Evolutionary conservation across 805 yeast species (phyloP).

Genomic region (Tetrapisispora pingtungensis): DNA sequence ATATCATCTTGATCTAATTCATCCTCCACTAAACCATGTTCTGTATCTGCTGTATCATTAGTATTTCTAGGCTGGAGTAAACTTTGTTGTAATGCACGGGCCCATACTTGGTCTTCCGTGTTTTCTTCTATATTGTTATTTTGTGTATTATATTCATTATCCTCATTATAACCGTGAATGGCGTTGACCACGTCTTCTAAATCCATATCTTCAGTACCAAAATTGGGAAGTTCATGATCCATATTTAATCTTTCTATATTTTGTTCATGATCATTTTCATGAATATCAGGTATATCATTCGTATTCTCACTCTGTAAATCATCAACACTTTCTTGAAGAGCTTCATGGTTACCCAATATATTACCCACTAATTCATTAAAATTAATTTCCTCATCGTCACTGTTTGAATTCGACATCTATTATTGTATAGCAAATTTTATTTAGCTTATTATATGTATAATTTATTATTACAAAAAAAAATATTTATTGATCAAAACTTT

Average conservation of each 20-base stretch:
- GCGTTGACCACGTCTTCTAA: conserved; percentile 34
- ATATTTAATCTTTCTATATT: conserved; percentile 2
- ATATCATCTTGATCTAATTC: conserved; percentile 28
- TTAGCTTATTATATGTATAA: too few species aligned
- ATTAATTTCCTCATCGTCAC: conserved; percentile 21
- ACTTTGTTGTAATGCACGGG: conserved; percentile 23
- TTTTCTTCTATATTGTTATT: background rate
- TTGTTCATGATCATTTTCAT: background rate
- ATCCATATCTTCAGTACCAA: conserved; percentile 25
- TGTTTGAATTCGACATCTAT: background rate
- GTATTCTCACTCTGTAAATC: background rate
- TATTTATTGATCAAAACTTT: too few species aligned
- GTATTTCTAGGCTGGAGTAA: conserved; percentile 10
- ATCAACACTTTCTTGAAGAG: background rate
- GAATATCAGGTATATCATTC: background rate
- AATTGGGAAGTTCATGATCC: conserved; percentile 17
- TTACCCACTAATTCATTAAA: conserved; percentile 28
- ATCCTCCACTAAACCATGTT: conserved; percentile 5
- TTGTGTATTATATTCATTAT: background rate
- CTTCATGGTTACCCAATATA: conserved; percentile 21
- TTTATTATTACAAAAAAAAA: too few species aligned
- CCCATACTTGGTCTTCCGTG: conserved; percentile 22
- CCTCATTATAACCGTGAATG: conserved; percentile 18
- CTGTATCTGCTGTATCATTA: conserved; percentile 5
- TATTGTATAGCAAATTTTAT: too few species aligned